Conservation (phyloP, 768 basidiomycete species). For the Kockovaella imperatae region DNA sequence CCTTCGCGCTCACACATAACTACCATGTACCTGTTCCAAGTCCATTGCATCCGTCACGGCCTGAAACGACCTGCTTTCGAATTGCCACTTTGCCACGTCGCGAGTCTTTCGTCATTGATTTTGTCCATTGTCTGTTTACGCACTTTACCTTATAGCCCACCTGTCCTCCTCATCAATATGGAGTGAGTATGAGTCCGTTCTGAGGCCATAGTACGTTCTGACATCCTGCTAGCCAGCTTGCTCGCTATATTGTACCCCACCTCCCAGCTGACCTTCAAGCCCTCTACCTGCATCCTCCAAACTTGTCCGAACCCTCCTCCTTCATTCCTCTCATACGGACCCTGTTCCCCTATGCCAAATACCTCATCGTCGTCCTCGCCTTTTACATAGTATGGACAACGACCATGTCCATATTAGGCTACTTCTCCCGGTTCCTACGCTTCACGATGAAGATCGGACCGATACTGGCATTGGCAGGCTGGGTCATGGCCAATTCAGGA, state of each 20-base stretch:
- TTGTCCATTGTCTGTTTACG: too few relatives aligned
- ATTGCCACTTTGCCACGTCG: too few relatives aligned
- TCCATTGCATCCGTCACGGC: too few relatives aligned
- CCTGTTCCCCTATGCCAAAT: slow-evolving; percentile 19
- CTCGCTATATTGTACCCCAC: slow-evolving; percentile 9
- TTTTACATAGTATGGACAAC: slow-evolving; percentile 31
- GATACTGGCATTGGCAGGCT: slow-evolving; percentile 28
- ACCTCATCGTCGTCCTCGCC: slow-evolving; percentile 26
- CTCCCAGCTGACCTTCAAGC: slow-evolving; percentile 22
- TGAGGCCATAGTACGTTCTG: background rate
- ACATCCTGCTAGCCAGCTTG: slow-evolving; percentile 7
- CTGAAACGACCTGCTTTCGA: too few relatives aligned
- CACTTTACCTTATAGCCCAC: too few relatives aligned
- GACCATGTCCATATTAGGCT: slow-evolving; percentile 22
- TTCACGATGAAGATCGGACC: slow-evolving; percentile 31
- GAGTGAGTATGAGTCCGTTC: background rate
- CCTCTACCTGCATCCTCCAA: slow-evolving; percentile 21
- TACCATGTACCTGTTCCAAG: too few relatives aligned
- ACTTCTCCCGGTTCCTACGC: slow-evolving; percentile 27
- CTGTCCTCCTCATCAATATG: background rate
- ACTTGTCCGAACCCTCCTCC: slow-evolving; percentile 19
- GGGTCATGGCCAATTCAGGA: slow-evolving; percentile 33
- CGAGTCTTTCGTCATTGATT: too few relatives aligned
- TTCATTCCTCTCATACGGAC: slow-evolving; percentile 22
- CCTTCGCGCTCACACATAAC: too few relatives aligned